These are phyloP conservation scores for Calendula officinalis DNA, from an alignment of 129 eudicot genomes.

Conservation along the genomic window DNA sequence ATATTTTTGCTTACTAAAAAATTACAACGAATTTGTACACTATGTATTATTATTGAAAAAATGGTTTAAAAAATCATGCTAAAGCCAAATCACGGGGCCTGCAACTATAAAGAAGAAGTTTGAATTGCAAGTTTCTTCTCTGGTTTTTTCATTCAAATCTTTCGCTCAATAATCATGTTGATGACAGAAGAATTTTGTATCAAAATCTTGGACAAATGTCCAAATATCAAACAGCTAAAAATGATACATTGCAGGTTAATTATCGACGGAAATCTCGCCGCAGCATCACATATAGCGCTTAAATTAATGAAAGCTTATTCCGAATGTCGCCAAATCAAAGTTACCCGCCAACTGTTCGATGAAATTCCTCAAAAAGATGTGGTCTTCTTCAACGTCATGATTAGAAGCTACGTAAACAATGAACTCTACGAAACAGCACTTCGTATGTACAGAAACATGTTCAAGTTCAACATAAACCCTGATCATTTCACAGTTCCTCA, in stretches of 20 bases:
- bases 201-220: slow-evolving; percentile 49
- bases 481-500: slow-evolving; percentile 83
- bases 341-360: slow-evolving; percentile 68
- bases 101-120: background rate
- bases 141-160: slow-evolving; percentile 2
- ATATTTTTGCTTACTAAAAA: too few species aligned
- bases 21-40: too few species aligned
- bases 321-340: slow-evolving; percentile 41
- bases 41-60: too few species aligned
- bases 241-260: slow-evolving; percentile 57
- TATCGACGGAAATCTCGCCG: slow-evolving; percentile 35
- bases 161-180: slow-evolving; percentile 11
- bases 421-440: slow-evolving; percentile 46
- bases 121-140: background rate
- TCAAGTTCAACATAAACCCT: slow-evolving; percentile 31
- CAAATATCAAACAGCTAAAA: slow-evolving; percentile 54
- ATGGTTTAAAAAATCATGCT: too few species aligned
- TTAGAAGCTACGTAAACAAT: slow-evolving; percentile 72
- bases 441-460: slow-evolving; percentile 45
- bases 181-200: slow-evolving; percentile 31
- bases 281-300: slow-evolving; percentile 50
- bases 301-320: slow-evolving; percentile 83
- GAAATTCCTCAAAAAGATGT: slow-evolving; percentile 54
- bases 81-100: too few species aligned
- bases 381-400: slow-evolving; percentile 65